Percentiles rank a stretch among this genome's conserved stretches.
Evolutionary conservation across 768 basidiomycete species (phyloP).

Genomic region (Suillus fuscotomentosus): DNA sequence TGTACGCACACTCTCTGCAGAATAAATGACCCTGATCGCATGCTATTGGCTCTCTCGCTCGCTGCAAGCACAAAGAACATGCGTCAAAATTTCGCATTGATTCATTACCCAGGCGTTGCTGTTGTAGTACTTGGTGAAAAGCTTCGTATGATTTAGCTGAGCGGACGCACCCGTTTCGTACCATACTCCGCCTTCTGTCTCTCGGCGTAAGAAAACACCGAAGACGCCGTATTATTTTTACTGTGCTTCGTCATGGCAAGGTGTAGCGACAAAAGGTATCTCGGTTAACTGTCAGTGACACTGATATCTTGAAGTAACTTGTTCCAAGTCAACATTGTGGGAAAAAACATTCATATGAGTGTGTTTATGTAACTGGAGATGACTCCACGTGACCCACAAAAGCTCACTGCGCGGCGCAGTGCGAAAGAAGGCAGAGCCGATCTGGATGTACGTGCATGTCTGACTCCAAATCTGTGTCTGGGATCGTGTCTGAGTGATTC

Average conservation of each 20-base stretch:
- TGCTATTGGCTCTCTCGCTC: constrained; percentile 78
- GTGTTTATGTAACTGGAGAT: no score
- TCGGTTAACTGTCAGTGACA: no score
- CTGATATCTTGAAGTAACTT: no score
- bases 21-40: constrained; percentile 89
- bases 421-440: no score
- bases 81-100: constrained; percentile 92
- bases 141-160: background rate
- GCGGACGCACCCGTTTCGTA: constrained; percentile 60
- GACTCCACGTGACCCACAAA: no score
- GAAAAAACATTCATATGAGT: no score
- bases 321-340: no score
- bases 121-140: constrained; percentile 6
- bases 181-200: constrained; percentile 81
- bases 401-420: no score
- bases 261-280: background rate
- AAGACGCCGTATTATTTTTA: constrained; percentile 89
- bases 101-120: constrained; percentile 67
- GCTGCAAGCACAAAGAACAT: constrained; percentile 84
- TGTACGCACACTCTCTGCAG: constrained; percentile 93
- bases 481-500: no score
- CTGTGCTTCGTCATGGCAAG: constrained; percentile 78
- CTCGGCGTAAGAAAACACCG: constrained; percentile 88
- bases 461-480: no score
- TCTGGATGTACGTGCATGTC: no score